Conservation (phyloP, 371 early-diverging fungal species). For the Mortierella sp. region DNA sequence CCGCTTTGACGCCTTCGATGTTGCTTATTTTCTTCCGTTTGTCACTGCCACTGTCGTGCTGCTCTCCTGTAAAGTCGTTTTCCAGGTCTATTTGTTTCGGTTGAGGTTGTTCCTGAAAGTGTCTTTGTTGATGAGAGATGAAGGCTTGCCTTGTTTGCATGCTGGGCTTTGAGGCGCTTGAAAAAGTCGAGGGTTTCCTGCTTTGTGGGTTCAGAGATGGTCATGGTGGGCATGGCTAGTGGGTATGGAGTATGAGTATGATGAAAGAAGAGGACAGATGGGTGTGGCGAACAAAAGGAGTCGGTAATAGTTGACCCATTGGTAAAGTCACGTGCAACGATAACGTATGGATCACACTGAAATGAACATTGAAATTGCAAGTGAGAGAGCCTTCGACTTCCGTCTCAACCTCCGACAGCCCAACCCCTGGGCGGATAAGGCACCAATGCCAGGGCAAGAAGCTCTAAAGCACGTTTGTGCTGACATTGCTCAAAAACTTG, state of each 20-base stretch:
- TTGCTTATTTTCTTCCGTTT: neutral
- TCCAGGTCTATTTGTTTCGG: neutral
- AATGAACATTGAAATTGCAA: neutral
- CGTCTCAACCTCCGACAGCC: neutral
- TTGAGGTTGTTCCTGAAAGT: neutral
- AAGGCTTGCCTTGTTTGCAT: conserved; percentile 80
- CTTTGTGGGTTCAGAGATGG: conserved; percentile 77
- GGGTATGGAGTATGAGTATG: neutral
- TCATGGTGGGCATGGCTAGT: conserved; percentile 44
- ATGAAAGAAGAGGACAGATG: neutral
- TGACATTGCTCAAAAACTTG: neutral
- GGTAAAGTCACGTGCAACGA: neutral
- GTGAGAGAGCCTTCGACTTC: neutral
- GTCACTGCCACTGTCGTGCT: neutral
- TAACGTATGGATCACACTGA: conserved; percentile 4
- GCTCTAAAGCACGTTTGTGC: conserved; percentile 7
- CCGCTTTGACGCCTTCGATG: neutral
- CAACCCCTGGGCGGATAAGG: neutral
- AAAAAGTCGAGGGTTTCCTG: conserved; percentile 81
- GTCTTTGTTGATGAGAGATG: neutral
- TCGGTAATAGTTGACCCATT: neutral
- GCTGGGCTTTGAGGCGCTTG: conserved; percentile 79
- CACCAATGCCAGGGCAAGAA: conserved; percentile 5
- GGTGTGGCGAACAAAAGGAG: neutral
- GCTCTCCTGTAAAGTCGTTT: neutral